Evolutionary conservation across 2,329 filamentous ascomycete species (phyloP).

Genomic region (Sclerotinia minor): DNA sequence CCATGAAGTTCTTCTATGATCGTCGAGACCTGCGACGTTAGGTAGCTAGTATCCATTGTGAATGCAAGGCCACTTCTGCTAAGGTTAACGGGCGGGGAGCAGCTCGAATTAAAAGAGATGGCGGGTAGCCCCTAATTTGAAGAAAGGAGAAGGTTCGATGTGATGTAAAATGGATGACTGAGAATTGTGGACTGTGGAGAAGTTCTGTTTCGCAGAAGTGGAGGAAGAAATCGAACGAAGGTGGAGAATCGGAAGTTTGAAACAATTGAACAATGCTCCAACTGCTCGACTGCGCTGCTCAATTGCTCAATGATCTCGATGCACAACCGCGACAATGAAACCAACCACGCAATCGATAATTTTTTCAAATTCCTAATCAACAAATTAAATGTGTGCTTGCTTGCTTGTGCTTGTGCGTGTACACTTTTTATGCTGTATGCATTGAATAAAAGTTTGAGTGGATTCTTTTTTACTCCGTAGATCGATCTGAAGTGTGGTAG

Average conservation of each 20-base stretch:
- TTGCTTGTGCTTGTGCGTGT: slow-evolving; percentile 12
- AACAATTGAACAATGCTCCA: slow-evolving; percentile 21
- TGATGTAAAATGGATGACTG: slow-evolving; percentile 14
- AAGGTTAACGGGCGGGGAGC: slow-evolving; percentile 6
- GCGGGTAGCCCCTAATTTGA: slow-evolving; percentile 13
- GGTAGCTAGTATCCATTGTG: slow-evolving; percentile 83
- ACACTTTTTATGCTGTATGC: slow-evolving; percentile 10
- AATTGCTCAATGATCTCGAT: background rate
- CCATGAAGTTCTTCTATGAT: slow-evolving; percentile 92
- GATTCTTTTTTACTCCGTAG: background rate
- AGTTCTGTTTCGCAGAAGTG: slow-evolving; percentile 9
- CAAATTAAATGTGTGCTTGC: background rate
- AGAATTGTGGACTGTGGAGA: slow-evolving; percentile 17
- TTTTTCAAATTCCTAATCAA: background rate
- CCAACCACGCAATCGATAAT: background rate
- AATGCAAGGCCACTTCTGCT: slow-evolving; percentile 15
- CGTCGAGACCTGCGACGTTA: slow-evolving; percentile 91
- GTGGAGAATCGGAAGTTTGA: slow-evolving; percentile 13
- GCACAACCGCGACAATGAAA: slow-evolving; percentile 1
- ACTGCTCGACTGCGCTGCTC: background rate
- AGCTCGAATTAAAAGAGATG: slow-evolving; percentile 10
- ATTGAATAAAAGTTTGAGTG: slow-evolving; percentile 14
- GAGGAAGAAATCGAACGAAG: slow-evolving; percentile 9
- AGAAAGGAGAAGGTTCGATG: slow-evolving; percentile 17
- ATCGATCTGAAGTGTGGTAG: background rate